phyloP scores from a whole-genome alignment of 306 rosid species.

The Cucurbita pepo region DNA sequence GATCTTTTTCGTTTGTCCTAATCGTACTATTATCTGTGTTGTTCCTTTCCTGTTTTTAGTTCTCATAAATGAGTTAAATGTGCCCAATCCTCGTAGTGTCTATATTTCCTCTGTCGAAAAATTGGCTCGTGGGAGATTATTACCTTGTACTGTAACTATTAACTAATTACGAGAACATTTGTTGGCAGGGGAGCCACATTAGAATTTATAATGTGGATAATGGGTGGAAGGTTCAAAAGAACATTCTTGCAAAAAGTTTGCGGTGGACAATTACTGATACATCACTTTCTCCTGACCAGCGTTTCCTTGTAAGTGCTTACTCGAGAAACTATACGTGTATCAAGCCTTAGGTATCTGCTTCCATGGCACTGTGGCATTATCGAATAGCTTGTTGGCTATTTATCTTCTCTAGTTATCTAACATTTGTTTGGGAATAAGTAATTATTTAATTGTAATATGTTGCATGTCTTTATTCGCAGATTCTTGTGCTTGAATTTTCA shows the following conservation, averaged over 20 bases:
- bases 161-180: neutral
- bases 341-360: neutral
- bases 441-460: neutral
- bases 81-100: neutral
- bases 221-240: conserved; percentile 75
- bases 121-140: neutral
- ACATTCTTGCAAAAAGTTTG: conserved; percentile 61
- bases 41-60: neutral
- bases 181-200: conserved; percentile 64
- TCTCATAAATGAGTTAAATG: neutral
- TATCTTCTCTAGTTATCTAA: neutral
- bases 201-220: conserved; percentile 66
- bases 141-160: neutral
- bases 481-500: neutral
- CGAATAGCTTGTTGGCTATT: neutral
- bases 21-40: neutral
- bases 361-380: neutral
- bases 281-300: conserved; percentile 69
- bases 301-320: conserved; percentile 51
- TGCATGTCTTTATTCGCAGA: neutral
- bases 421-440: neutral
- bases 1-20: neutral
- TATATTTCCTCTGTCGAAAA: neutral
- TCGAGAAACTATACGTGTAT: neutral
- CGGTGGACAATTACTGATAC: conserved; percentile 93